Evolutionary conservation across 208 protist species (phyloP), one percentile per base, ranked within the genome.

Genomic region (Acanthamoeba royreba): DNA sequence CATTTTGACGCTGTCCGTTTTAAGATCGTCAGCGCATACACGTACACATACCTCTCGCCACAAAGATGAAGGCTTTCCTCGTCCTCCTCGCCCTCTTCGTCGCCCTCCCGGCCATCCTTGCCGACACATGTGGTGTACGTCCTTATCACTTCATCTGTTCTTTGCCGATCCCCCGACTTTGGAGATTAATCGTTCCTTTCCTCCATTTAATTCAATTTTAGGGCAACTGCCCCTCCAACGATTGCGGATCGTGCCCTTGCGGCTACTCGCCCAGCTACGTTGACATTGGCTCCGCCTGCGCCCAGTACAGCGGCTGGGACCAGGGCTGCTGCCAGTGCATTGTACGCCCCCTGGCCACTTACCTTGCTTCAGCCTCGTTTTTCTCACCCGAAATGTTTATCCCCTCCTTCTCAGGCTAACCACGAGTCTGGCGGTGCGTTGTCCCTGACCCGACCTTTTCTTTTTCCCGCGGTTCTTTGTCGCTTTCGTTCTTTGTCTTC

Each of bases 261-360:
- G 63, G 63, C 42, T 74, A 74, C 63, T 74, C 63, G 63, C 28
- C 63, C 63, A 74, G 33, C 63, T 74, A 91, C 33, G 85, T 74
- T 25, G 58, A 91, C 13, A n/a, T 91, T 35, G 49, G 25, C 46
- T 69, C 46, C 7, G 52, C 85, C 13, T 91, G 85, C 85, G 19
- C 85, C 15, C 85, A 66, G 46, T 91, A 43, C 46, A 58, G 42
- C 46, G 85, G 85, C 42, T 91, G 85, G 85, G 38, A 45, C 40
- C 85, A 91, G 85, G 38, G 40, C 55, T 91, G 85, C 85, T 91
- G 85, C 85, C 85, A 91, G 85, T 91, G 85, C 85, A 91, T 91
- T 91, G 85, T n/a, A n/a, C n/a, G n/a, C n/a, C n/a, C n/a, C n/a
- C n/a, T n/a, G n/a, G n/a, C n/a, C n/a, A n/a, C n/a, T n/a, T n/a